Percentiles rank a stretch among this genome's conserved stretches.
Conservation (phyloP, 106 monocot species). For the Allium cepa region DNA sequence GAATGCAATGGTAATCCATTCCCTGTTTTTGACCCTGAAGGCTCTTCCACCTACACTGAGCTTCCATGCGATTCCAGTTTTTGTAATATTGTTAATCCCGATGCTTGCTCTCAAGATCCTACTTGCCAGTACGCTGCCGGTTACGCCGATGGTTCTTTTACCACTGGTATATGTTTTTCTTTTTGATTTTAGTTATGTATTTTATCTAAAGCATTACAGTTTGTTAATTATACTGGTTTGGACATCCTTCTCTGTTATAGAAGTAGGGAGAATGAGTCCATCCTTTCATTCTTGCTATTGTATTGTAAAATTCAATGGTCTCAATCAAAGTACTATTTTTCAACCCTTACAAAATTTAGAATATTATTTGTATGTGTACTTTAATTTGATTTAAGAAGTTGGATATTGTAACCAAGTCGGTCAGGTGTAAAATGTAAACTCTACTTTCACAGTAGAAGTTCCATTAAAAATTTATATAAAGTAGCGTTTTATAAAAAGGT, state of each 20-base stretch:
- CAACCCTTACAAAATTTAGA: too few relatives aligned
- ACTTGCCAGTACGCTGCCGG: conserved; percentile 1
- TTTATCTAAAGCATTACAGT: too few relatives aligned
- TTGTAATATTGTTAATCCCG: not conserved
- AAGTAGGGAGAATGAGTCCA: not conserved
- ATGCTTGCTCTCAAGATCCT: not conserved
- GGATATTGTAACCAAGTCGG: too few relatives aligned
- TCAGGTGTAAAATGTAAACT: too few relatives aligned
- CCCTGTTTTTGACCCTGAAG: not conserved
- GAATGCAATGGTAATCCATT: not conserved
- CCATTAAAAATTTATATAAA: too few relatives aligned
- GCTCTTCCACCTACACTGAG: not conserved
- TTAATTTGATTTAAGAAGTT: too few relatives aligned
- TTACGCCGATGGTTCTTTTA: conserved; percentile 9
- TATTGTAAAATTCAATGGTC: too few relatives aligned
- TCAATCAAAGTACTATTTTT: too few relatives aligned
- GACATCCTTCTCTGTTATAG: not conserved
- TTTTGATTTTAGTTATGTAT: not conserved
- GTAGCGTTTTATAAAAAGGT: too few relatives aligned
- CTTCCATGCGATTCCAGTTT: not conserved
- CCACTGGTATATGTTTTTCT: not conserved
- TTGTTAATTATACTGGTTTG: not conserved
- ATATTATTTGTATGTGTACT: too few relatives aligned
- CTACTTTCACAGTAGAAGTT: too few relatives aligned
- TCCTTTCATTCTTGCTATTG: not conserved